These are phyloP conservation scores for Scopulariopsis brevicaulis DNA, from an alignment of 2,329 filamentous ascomycete species.

Conservation along the genomic window DNA sequence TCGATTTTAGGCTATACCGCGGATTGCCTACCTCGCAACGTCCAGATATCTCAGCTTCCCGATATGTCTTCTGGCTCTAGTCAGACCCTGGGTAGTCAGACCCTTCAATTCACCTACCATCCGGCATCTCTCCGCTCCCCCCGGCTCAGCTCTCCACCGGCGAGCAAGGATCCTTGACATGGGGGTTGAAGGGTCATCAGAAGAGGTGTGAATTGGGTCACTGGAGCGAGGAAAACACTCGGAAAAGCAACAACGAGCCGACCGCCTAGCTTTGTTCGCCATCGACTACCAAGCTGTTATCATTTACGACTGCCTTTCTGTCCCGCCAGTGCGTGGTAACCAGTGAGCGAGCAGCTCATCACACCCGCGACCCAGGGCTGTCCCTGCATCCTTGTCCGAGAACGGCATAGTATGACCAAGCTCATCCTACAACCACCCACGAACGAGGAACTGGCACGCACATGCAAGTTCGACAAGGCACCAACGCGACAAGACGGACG, in stretches of 20 bases:
- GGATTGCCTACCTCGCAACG: not conserved
- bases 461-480: constrained; percentile 1
- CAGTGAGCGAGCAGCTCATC: not conserved
- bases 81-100: not conserved
- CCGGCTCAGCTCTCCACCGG: not conserved
- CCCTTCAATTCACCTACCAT: not conserved
- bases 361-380: not conserved
- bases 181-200: not conserved
- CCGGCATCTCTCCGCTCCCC: not conserved
- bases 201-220: not conserved
- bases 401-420: not conserved
- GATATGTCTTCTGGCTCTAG: not conserved
- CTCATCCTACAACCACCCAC: not conserved
- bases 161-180: not conserved
- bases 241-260: not conserved
- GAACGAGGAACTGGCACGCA: not conserved
- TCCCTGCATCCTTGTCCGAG: not conserved
- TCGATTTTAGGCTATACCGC: constrained; percentile 4
- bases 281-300: not conserved
- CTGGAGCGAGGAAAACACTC: not conserved
- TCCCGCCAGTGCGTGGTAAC: not conserved
- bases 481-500: not conserved
- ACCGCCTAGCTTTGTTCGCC: not conserved
- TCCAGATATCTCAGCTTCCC: not conserved
- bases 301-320: not conserved